These are phyloP conservation scores for Populus deltoides DNA, from an alignment of 345 rosid species.

Conservation along the genomic window DNA sequence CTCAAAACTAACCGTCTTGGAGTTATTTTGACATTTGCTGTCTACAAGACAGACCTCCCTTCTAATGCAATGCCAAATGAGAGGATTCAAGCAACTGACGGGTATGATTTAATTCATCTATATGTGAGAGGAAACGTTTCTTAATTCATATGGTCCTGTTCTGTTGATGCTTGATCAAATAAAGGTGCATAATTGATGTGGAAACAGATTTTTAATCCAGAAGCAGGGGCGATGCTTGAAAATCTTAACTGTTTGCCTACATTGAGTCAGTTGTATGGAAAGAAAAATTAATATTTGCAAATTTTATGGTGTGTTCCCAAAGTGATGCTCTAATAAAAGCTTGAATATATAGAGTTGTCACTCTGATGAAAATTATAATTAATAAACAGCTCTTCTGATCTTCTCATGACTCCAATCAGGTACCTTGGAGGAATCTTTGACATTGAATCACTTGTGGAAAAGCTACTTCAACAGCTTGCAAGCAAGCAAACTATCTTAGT, in stretches of 20 bases:
- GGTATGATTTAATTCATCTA: constrained; percentile 46
- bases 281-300: not conserved
- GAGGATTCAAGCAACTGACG: constrained; percentile 78
- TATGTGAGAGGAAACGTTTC: constrained; percentile 2
- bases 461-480: constrained; percentile 92
- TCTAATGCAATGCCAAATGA: constrained; percentile 77
- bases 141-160: not conserved
- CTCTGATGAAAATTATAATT: not conserved
- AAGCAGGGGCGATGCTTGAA: not conserved
- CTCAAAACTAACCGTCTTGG: constrained; percentile 91
- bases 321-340: not conserved
- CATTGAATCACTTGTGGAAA: constrained; percentile 85
- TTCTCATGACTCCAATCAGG: constrained; percentile 39
- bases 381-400: constrained; percentile 7
- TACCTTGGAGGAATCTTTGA: constrained; percentile 94
- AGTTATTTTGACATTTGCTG: constrained; percentile 90
- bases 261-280: not conserved
- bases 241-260: not conserved
- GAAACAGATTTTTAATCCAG: not conserved
- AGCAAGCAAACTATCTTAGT: constrained; percentile 92
- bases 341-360: not conserved
- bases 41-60: constrained; percentile 78
- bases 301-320: not conserved
- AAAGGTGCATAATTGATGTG: not conserved
- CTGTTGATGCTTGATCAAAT: not conserved